These are phyloP conservation scores for Asterionellopsis glacialis DNA, from an alignment of 108 stramenopile species.

Conservation along the genomic window DNA sequence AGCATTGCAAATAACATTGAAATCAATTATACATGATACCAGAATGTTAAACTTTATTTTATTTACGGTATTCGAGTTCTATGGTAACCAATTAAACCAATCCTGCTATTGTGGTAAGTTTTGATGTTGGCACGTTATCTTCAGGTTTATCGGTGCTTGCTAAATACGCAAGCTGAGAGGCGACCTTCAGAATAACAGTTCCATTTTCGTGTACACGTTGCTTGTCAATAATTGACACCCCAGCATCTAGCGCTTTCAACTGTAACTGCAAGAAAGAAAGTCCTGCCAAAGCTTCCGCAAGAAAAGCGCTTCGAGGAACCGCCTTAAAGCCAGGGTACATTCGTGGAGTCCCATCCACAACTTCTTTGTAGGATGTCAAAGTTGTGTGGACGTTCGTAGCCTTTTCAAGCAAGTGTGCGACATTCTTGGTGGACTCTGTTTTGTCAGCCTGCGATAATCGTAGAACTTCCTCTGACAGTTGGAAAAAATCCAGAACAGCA, in stretches of 20 bases:
- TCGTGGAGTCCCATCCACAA: background rate
- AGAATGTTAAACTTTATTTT: no score
- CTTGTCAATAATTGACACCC: background rate
- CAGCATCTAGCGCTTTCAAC: background rate
- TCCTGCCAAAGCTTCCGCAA: constrained; percentile 1
- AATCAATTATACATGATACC: no score
- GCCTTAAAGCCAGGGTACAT: background rate
- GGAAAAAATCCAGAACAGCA: background rate
- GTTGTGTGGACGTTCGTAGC: background rate
- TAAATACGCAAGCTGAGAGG: background rate
- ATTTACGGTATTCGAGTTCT: no score
- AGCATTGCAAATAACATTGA: no score
- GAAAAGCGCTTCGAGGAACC: background rate
- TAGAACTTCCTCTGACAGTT: background rate
- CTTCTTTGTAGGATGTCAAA: background rate
- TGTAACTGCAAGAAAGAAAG: background rate
- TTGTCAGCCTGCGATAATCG: background rate
- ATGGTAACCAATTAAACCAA: no score
- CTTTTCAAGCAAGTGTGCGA: background rate
- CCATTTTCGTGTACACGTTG: background rate
- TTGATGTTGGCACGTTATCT: no score
- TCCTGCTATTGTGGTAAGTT: no score
- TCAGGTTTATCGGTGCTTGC: no score
- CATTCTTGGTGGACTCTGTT: background rate
- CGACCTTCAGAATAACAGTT: background rate